Base-by-base conservation (phyloP, 2,329 filamentous ascomycete genomes). In the Capronia americana region DNA sequence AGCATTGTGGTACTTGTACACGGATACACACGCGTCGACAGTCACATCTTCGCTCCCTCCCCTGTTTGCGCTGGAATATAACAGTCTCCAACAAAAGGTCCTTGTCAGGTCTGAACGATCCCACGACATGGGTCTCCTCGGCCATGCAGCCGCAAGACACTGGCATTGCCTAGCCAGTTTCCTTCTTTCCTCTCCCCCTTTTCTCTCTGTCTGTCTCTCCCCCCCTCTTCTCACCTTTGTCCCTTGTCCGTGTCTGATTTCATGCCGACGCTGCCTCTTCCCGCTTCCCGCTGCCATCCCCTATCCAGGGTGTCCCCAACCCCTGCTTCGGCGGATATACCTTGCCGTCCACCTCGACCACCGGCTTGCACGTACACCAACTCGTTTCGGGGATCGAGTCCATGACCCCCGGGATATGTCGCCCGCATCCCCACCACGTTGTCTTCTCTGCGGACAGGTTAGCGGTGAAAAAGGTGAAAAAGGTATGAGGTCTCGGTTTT, bases 291-390 rank as follows among this genome's bases (percentile, higher is more conserved):
- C 7, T 8, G 3, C 38, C 38, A 41, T 41, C 4, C 17, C 14
- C 17, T 44, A 44, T n/a, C 6, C 63, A n/a, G 68, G 61, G 50
- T 69, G 58, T n/a, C 10, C 73, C 74, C 50, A 73, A 64, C n/a
- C 74, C 76, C 17, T 78, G 82, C 78, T 79, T 84, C n/a, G 85
- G 84, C 41, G 85, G 85, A 71, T 86, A 87, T 71, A 81, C 71
- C 68, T 82, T 81, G 41, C 83, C 84, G 26, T 82, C 79, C 57
- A 79, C 79, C 72, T 84, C 81, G 66, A 85, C 79, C 72, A 83
- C 83, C 7, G 85, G 84, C 60, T 79, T 78, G 75, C 86, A 88
- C 48, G 77, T 81, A 75, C 86, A 88, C 77, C 85, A 81, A 56
- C 87, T 76, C 4, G 79, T 76, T 20, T 79, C 76, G 2, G 84